Evolutionary conservation across 2,329 filamentous ascomycete species (phyloP), one percentile per base, ranked within the genome.

Genomic region (Mollisiaceae sp.): DNA sequence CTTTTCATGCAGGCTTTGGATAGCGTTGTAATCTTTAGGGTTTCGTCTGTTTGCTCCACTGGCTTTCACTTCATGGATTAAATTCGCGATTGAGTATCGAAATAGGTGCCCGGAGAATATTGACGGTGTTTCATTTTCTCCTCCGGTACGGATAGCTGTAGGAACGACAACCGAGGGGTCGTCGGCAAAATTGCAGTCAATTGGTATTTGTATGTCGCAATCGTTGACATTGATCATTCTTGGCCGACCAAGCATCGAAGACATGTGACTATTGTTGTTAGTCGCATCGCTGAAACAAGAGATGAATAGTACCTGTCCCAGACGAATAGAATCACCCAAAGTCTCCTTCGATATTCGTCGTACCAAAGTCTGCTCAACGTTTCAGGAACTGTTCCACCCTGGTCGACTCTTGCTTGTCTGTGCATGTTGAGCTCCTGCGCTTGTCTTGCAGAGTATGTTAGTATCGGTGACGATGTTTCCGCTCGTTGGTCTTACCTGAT

Each of bases 401-500:
- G 55, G 32, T 38, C 32, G n/a, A 41, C 50, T 27, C 39, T 50
- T 52, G 47, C 58, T 38, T 62, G 59, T 20, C 59, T 38, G 39
- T 68, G 66, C 12, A 68, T 41, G 20, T 61, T 59, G 14, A 68
- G 43, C 20, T 68, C 66, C 36, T 68, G 64, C 8, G 56, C 63
- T 55, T 66, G 56, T 47, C 64, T 68, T 27, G 50, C 6, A 64
- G 27, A 12, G 15, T 6, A 24, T 20, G 43, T 63, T 6, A 63
- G 50, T 15, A 43, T 59, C 24, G n/a, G 14, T 14, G 12, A 43
- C 35, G 24, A 60, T 39, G 8, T 22, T 9, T 50, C n/a, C n/a
- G 2, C 0, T 9, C 12, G 24, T 4, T 32, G 8, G 4, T 35
- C 62, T 59, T 27, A 65, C 62, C 63, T 62, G 4, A 63, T 66